Evolutionary conservation across 2,329 filamentous ascomycete species (phyloP).

Genomic region (Verticillium zaregamsianum): DNA sequence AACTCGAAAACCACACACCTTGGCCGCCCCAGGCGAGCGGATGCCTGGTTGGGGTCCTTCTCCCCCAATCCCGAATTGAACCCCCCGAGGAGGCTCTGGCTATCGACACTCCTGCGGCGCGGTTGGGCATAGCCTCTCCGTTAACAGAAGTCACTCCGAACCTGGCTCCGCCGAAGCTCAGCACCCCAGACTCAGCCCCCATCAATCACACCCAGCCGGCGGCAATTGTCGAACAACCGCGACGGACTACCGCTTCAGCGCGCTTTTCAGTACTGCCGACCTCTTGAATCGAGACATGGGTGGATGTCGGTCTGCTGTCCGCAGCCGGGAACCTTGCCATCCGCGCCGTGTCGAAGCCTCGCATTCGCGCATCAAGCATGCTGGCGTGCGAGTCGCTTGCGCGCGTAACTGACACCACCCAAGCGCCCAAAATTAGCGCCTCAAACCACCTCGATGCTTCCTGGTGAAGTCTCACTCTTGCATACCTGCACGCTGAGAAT

Average conservation of each 20-base stretch:
- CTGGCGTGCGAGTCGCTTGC: neutral
- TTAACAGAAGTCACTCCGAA: neutral
- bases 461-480: neutral
- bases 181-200: constrained; percentile 10
- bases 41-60: neutral
- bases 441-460: neutral
- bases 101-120: constrained; percentile 10
- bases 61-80: neutral
- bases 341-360: too few relatives aligned
- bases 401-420: neutral
- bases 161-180: neutral
- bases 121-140: constrained; percentile 3
- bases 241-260: too few relatives aligned
- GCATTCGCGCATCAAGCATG: too few relatives aligned
- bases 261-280: neutral
- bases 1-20: neutral
- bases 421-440: neutral
- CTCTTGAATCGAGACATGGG: too few relatives aligned
- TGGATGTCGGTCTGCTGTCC: neutral
- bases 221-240: neutral
- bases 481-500: neutral
- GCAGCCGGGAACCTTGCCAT: too few relatives aligned
- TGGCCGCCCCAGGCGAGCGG: neutral
- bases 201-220: constrained; percentile 4
- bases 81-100: constrained; percentile 9